Percentiles rank a stretch among this genome's conserved stretches.
Evolutionary conservation across 495 filamentous ascomycete genomes (phyloP).

Genomic region (Penicillium taxi): DNA sequence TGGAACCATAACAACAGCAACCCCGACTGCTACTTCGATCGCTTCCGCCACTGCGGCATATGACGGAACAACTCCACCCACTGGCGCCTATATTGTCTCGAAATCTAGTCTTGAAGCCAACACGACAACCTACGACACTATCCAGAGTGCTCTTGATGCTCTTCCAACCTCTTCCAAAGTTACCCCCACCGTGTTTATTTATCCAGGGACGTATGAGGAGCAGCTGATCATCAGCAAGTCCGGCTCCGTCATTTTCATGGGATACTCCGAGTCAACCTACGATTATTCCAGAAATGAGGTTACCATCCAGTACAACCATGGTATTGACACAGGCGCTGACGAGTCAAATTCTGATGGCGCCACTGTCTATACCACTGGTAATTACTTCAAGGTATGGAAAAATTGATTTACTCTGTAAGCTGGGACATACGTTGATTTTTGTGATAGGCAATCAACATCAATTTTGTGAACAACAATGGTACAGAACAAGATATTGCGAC

Average conservation of each 20-base stretch:
- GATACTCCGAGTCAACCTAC: constrained; percentile 11
- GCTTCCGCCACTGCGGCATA: constrained; percentile 2
- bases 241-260: constrained; percentile 6
- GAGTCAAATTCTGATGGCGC: constrained; percentile 9
- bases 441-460: constrained; percentile 4
- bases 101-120: constrained; percentile 3
- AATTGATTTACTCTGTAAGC: no score
- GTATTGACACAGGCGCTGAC: constrained; percentile 7
- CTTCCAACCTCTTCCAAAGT: not conserved
- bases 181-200: constrained; percentile 6
- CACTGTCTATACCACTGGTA: constrained; percentile 9
- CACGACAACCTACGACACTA: constrained; percentile 4
- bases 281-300: constrained; percentile 10
- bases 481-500: constrained; percentile 6
- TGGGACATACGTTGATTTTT: not conserved
- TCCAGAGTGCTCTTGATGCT: constrained; percentile 6
- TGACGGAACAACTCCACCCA: constrained; percentile 6
- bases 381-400: constrained; percentile 4
- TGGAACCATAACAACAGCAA: not conserved
- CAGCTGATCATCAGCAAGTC: constrained; percentile 10
- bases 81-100: constrained; percentile 7
- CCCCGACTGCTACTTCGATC: not conserved
- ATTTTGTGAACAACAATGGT: constrained; percentile 9
- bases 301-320: constrained; percentile 10
- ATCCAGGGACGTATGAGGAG: constrained; percentile 8